Base-by-base conservation (phyloP, 352 stramenopile species). In the Globisporangium nunn region DNA sequence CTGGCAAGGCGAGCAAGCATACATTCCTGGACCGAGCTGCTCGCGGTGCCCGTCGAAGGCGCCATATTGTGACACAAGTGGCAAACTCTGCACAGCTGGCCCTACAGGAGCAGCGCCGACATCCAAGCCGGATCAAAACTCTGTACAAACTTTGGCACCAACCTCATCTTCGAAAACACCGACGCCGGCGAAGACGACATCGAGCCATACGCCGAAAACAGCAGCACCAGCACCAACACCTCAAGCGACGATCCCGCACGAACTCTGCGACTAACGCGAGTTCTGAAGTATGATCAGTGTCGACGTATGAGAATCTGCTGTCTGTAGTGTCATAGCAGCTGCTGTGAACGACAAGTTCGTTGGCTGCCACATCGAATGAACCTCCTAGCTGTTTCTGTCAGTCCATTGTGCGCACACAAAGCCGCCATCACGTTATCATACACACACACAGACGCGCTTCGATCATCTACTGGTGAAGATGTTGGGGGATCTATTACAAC, bases 1-100 rank as follows among this genome's bases (percentile, higher is more conserved):
- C 57, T 72, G 62, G 64, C 58, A 68, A 46, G 68, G 68, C 11
- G 64, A 72, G 57, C 52, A 56, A 1, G 51, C 62, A 10, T 75
- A 71, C 48, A 54, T 71, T 3, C 68, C 68, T 3, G 68, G 68
- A 12, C 58, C 59, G 18, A 51, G 57, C n/a, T 75, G 68, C 53
- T 73, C 68, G 14, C 54, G 66, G 54, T 75, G 68, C 46, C 68
- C 68, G 8, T 52, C 52, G 1, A 52, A 73, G 39, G 68, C 68
- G 2, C 56, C 59, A 2, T 71, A 64, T 45, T 75, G 68, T 37
- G 68, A 75, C 30, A 53, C 56, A 1, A 58, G 56, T 5, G 64
- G 67, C 46, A 74, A 69, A 43, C 56, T 74, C n/a, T 74, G 66
- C 31, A 71, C 67, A 0, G 58, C 37, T 1, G 62, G 67, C 23